phyloP scores from a whole-genome alignment of 495 filamentous ascomycete genomes.

The Penicillium subrubescens region DNA sequence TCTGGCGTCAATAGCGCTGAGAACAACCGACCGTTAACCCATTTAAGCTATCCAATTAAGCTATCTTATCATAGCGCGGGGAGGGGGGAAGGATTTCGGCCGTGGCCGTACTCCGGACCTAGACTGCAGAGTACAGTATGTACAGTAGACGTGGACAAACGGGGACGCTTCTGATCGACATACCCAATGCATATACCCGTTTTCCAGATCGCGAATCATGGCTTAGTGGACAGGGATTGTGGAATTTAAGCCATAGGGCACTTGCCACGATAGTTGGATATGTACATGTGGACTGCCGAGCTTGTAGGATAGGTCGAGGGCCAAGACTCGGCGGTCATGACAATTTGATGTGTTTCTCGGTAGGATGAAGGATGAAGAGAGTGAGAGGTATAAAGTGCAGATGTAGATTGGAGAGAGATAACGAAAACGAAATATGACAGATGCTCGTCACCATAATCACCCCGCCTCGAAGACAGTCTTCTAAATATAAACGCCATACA shows the following conservation, averaged over 20 bases:
- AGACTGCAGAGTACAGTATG: not conserved
- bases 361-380: not conserved
- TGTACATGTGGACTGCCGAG: not conserved
- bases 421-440: not conserved
- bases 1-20: constrained; percentile 1
- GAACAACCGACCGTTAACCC: not conserved
- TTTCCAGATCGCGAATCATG: not conserved
- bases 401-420: not conserved
- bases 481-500: constrained; percentile 1
- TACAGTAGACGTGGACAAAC: constrained; percentile 4
- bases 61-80: not conserved
- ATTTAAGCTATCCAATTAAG: not conserved
- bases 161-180: not conserved
- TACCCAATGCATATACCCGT: not conserved
- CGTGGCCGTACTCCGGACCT: not conserved
- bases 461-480: not conserved
- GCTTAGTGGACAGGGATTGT: not conserved
- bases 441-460: not conserved
- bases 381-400: not conserved
- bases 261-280: not conserved
- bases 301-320: not conserved
- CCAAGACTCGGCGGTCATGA: not conserved
- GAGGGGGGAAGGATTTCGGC: not conserved
- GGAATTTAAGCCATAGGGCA: not conserved
- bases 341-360: not conserved